Evolutionary conservation across 1,139 yeast species (phyloP).

Genomic region (Geotrichum australiense): DNA sequence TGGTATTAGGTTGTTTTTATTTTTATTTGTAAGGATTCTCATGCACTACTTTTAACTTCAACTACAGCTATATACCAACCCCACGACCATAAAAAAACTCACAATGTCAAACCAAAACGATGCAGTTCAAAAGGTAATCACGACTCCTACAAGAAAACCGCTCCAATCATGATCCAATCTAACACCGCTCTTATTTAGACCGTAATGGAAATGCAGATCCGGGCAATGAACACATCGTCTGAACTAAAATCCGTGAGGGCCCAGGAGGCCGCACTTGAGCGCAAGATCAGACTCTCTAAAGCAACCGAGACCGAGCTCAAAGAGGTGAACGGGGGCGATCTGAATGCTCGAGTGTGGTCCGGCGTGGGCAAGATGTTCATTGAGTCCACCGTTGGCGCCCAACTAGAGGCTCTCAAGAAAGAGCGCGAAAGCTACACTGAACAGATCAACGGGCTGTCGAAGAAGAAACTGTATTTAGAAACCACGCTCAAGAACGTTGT

Average conservation of each 20-base stretch:
- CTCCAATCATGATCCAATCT: conserved; percentile 19
- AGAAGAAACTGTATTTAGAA: conserved; percentile 65
- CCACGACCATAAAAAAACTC: not conserved
- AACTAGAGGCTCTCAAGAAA: conserved; percentile 42
- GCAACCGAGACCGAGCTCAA: conserved; percentile 51
- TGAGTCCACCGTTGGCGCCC: conserved; percentile 38
- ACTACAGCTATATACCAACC: conserved; percentile 6
- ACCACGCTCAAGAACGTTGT: conserved; percentile 72
- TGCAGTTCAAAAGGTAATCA: conserved; percentile 41
- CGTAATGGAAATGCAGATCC: conserved; percentile 55
- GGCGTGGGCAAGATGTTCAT: conserved; percentile 68
- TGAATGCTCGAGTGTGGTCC: conserved; percentile 58
- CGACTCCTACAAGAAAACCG: conserved; percentile 20
- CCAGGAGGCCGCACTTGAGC: conserved; percentile 50
- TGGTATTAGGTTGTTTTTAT: not conserved
- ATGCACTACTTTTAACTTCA: not conserved
- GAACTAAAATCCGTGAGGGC: conserved; percentile 58
- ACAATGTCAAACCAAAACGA: conserved; percentile 44
- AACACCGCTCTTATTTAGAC: conserved; percentile 22
- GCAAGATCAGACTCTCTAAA: conserved; percentile 52
- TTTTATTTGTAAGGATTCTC: not conserved
- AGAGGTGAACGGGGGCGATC: conserved; percentile 35
- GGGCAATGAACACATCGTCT: conserved; percentile 40
- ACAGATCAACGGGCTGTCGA: conserved; percentile 51
- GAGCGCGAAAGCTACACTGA: conserved; percentile 54